Evolutionary conservation across 768 basidiomycete genomes (phyloP).

Genomic region (Xerocomus potaroensis): DNA sequence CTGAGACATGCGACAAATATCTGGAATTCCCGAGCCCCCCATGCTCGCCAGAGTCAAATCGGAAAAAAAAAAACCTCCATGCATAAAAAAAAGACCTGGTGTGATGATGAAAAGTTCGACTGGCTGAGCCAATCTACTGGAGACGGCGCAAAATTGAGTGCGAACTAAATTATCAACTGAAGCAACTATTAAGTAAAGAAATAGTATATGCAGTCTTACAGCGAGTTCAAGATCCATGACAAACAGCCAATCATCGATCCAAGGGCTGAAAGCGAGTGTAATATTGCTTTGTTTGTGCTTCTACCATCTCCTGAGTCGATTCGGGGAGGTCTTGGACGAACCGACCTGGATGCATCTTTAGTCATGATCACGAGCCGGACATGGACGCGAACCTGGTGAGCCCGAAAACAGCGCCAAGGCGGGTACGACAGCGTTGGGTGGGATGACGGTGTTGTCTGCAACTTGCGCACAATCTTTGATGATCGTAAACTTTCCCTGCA

Average conservation of each 20-base stretch:
- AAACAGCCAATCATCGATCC: slow-evolving; percentile 30
- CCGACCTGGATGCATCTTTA: slow-evolving; percentile 48
- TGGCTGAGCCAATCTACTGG: too few species aligned
- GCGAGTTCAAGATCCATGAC: neutral
- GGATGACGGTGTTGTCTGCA: slow-evolving; percentile 84
- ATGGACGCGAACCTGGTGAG: slow-evolving; percentile 66
- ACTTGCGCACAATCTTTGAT: slow-evolving; percentile 94
- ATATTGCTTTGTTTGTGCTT: slow-evolving; percentile 78
- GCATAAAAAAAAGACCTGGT: too few species aligned
- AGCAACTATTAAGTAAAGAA: slow-evolving; percentile 4
- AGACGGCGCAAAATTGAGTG: too few species aligned
- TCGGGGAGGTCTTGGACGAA: slow-evolving; percentile 86
- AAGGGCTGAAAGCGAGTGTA: slow-evolving; percentile 78
- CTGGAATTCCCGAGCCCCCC: too few species aligned
- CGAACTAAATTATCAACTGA: neutral
- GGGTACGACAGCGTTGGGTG: slow-evolving; percentile 90
- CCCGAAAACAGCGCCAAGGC: slow-evolving; percentile 82
- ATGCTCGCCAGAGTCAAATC: too few species aligned
- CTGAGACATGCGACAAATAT: too few species aligned
- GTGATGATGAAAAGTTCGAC: too few species aligned
- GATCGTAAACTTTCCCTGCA: slow-evolving; percentile 90
- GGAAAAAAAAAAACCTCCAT: too few species aligned
- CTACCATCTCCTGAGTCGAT: slow-evolving; percentile 89
- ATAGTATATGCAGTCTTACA: neutral
- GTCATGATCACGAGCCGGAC: neutral